These are phyloP conservation scores for Fusarium abutilonis DNA, from an alignment of 2,329 filamentous ascomycete species.

Conservation along the genomic window DNA sequence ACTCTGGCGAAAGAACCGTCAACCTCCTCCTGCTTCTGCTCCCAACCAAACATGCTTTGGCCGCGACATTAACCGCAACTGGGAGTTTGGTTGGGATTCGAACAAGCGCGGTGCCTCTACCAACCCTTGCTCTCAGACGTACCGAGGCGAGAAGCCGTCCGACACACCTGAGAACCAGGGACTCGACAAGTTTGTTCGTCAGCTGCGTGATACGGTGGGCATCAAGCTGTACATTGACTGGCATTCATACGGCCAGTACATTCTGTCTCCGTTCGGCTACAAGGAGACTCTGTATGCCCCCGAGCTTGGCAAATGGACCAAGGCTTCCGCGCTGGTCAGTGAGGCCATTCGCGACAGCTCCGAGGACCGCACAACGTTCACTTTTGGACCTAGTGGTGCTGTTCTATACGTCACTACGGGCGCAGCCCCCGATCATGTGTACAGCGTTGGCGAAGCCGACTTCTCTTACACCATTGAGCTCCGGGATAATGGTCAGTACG, in stretches of 20 bases:
- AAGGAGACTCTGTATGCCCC: slow-evolving; percentile 53
- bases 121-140: slow-evolving; percentile 60
- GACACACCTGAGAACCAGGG: slow-evolving; percentile 59
- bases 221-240: slow-evolving; percentile 61
- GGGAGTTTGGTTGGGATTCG: slow-evolving; percentile 60
- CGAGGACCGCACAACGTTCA: slow-evolving; percentile 47
- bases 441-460: slow-evolving; percentile 44
- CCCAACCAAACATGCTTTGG: slow-evolving; percentile 54
- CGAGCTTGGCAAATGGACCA: slow-evolving; percentile 53
- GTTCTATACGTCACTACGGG: slow-evolving; percentile 53
- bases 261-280: slow-evolving; percentile 58
- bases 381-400: slow-evolving; percentile 51
- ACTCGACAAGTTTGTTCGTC: slow-evolving; percentile 50
- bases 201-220: slow-evolving; percentile 48
- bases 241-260: slow-evolving; percentile 57
- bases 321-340: slow-evolving; percentile 47
- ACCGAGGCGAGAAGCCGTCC: slow-evolving; percentile 53
- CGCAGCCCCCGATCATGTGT: slow-evolving; percentile 45
- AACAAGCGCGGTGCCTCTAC: slow-evolving; percentile 57
- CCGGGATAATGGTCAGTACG: slow-evolving; percentile 47
- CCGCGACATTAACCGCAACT: slow-evolving; percentile 65
- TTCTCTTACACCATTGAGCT: slow-evolving; percentile 55
- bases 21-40: slow-evolving; percentile 46
- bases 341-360: slow-evolving; percentile 49
- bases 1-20: slow-evolving; percentile 65